A percentile compares a stretch with the other conserved stretches of the same genome.
These are phyloP conservation scores for Blastocystis sp. DNA, from an alignment of 352 stramenopile species.

Conservation along the genomic window DNA sequence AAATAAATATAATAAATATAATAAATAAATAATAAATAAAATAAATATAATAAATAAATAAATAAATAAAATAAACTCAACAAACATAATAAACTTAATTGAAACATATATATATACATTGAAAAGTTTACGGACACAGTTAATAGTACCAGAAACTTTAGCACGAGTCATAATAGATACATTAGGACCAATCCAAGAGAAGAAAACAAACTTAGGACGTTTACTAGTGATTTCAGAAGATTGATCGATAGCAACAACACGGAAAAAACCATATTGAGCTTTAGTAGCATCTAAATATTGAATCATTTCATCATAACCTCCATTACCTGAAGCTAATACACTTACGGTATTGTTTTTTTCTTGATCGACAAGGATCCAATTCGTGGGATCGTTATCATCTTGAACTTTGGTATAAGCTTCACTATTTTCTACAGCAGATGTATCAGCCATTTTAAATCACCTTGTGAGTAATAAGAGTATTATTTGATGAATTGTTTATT, in stretches of 20 bases:
- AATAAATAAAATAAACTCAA: too few relatives aligned
- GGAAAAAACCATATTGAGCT: background rate
- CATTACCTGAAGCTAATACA: constrained; percentile 19
- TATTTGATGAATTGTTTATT: too few relatives aligned
- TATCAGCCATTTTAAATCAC: too few relatives aligned
- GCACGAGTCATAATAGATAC: constrained; percentile 27
- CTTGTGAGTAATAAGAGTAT: too few relatives aligned
- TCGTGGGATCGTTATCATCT: constrained; percentile 32
- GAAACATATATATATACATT: too few relatives aligned
- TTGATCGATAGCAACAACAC: constrained; percentile 21
- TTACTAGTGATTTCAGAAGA: constrained; percentile 19
- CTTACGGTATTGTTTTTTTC: constrained; percentile 10
- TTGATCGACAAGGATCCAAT: constrained; percentile 31
- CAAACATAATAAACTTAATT: too few relatives aligned
- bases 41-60: too few relatives aligned
- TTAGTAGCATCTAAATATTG: constrained; percentile 20
- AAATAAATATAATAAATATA: too few relatives aligned
- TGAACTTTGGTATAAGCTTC: constrained; percentile 17
- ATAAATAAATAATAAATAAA: too few relatives aligned
- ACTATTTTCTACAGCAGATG: too few relatives aligned
- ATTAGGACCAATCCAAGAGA: constrained; percentile 19
- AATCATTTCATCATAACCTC: constrained; percentile 34
- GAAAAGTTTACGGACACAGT: constrained; percentile 24
- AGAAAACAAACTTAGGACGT: constrained; percentile 35
- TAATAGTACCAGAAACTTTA: constrained; percentile 14